Evolutionary conservation across 441 rosid species (phyloP), one percentile per base, ranked within the genome.

Genomic region (Erodium texanum): DNA sequence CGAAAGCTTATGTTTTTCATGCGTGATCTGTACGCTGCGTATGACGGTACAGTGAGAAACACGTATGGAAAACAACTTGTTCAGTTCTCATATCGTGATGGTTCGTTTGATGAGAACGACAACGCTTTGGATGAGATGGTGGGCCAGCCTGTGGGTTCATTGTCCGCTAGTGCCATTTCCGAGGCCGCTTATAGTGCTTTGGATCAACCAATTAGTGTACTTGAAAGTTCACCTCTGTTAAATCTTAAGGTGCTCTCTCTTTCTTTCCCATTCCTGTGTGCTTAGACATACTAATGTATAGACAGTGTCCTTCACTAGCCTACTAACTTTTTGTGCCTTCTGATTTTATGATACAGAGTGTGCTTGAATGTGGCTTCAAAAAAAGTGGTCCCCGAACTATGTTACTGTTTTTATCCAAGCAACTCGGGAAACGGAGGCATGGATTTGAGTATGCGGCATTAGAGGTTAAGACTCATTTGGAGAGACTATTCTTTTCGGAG

Each of bases 121-220:
- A 62, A 45, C 70, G 4, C 56, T 27, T 41, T 50, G 58, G 79
- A 74, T 64, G 80, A 58, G 64, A 74, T 79, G 24, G 89, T 86
- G 5, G 97, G 94, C 62, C 84, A 85, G 68, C 88, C 98, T 66
- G 92, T 89, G 11, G 99, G 99, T 18, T 81, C 97, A 38, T 71
- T 84, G 50, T 83, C 96, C 32, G 97, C 97, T 74, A 90, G 91
- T 79, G 90, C 99, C 18, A 66, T 95, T 63, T 83, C 98, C 3
- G 99, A 95, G 82, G 96, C 98, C 36, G 98, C 99, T 50, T 95
- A 95, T 71, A 88, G 99, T 75, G 96, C 99, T 23, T 77, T 95
- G 54, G 99, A 92, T 77, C 98, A 95, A 59, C 99, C 99, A 2
- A 72, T 95, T 20, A 92, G 98, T 81, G 81, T 89, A 66, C 96